Percentiles rank a stretch among this genome's conserved stretches.
These are phyloP conservation scores for Termitomyces sp. DNA, from an alignment of 768 basidiomycete genomes.

Conservation along the genomic window DNA sequence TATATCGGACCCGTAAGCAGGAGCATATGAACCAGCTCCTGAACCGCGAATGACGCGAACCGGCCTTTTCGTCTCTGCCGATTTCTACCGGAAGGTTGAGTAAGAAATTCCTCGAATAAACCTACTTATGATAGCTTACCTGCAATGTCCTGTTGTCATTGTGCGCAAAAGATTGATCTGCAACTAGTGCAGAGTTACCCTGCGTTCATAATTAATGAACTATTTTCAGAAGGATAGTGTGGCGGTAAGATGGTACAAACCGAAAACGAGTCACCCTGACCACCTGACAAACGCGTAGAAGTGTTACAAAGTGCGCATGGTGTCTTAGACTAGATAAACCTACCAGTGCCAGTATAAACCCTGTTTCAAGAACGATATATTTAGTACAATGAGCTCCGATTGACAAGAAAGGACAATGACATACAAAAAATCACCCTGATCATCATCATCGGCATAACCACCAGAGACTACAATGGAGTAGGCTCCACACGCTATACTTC, in stretches of 20 bases:
- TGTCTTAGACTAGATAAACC: not conserved
- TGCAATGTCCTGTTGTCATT: constrained; percentile 29
- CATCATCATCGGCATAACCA: constrained; percentile 38
- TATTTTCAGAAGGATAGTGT: not conserved
- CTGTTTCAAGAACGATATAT: constrained; percentile 16
- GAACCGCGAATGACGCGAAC: constrained; percentile 40
- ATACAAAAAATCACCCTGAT: constrained; percentile 36
- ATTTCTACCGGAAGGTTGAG: constrained; percentile 20
- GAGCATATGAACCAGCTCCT: constrained; percentile 27
- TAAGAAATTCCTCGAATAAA: not conserved
- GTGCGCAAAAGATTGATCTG: constrained; percentile 34
- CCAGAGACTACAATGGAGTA: constrained; percentile 38
- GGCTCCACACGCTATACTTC: constrained; percentile 26
- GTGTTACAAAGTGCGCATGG: not conserved
- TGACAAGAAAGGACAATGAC: not conserved
- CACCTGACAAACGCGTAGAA: constrained; percentile 11
- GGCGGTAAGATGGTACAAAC: constrained; percentile 7
- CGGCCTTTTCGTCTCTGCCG: constrained; percentile 25
- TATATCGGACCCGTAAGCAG: constrained; percentile 24
- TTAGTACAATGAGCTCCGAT: not conserved
- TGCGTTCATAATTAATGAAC: constrained; percentile 5
- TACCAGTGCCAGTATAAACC: constrained; percentile 39
- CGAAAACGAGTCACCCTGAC: constrained; percentile 15
- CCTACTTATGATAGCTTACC: constrained; percentile 14
- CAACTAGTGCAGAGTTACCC: constrained; percentile 20